Evolutionary conservation across 2,329 filamentous ascomycete genomes (phyloP).

Genomic region (Aureobasidium sp.): DNA sequence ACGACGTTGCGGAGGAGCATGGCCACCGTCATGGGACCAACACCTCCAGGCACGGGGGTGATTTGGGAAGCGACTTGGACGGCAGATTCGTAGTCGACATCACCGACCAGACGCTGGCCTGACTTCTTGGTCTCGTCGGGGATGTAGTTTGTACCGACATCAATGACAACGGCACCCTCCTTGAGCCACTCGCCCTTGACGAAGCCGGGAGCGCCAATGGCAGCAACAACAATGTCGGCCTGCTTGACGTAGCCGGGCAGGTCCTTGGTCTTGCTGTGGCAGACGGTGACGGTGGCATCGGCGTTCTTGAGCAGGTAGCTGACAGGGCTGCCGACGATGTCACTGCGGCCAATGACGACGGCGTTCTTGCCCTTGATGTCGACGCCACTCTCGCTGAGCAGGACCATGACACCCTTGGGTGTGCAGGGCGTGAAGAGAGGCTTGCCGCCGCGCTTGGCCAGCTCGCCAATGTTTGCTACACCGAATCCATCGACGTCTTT

Average conservation of each 20-base stretch:
- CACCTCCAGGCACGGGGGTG: constrained; percentile 91
- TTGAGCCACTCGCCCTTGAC: constrained; percentile 96
- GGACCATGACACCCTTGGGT: constrained; percentile 91
- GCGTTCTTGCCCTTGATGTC: constrained; percentile 83
- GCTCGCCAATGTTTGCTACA: constrained; percentile 85
- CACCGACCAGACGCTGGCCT: constrained; percentile 82
- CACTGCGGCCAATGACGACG: constrained; percentile 87
- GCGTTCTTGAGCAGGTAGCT: constrained; percentile 93
- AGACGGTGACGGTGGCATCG: constrained; percentile 92
- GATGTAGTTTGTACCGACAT: constrained; percentile 96
- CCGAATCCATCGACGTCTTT: constrained; percentile 99
- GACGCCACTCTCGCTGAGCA: constrained; percentile 76
- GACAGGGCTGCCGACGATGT: constrained; percentile 95
- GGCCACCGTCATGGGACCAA: constrained; percentile 97
- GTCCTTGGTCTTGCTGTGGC: constrained; percentile 78
- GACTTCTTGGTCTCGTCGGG: constrained; percentile 84
- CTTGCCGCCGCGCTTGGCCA: constrained; percentile 86
- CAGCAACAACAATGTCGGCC: constrained; percentile 85
- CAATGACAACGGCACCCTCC: constrained; percentile 88
- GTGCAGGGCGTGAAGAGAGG: constrained; percentile 93
- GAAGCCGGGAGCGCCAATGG: constrained; percentile 79
- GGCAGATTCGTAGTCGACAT: constrained; percentile 86
- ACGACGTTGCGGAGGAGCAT: constrained; percentile 97
- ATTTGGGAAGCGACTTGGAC: constrained; percentile 81
- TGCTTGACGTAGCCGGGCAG: constrained; percentile 66